These are phyloP conservation scores for Pistacia atlantica DNA, from an alignment of 345 rosid species.

Conservation along the genomic window DNA sequence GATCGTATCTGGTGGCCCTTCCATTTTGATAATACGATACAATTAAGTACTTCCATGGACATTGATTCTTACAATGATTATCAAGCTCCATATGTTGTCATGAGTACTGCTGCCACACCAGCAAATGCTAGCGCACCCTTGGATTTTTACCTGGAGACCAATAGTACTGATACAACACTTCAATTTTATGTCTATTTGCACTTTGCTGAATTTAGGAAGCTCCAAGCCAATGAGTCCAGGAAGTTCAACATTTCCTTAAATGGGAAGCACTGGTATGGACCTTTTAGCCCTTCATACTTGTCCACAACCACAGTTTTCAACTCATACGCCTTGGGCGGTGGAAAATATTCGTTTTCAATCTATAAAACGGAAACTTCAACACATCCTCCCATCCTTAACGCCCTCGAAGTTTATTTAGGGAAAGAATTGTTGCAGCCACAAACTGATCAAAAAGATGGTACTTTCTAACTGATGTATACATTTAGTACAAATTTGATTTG, in stretches of 20 bases:
- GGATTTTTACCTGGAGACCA: not conserved
- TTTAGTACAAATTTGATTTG: too few relatives aligned
- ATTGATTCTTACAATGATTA: not conserved
- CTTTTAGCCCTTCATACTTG: conserved; percentile 23
- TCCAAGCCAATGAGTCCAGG: conserved; percentile 27
- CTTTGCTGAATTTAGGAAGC: conserved; percentile 8
- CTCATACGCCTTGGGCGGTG: not conserved
- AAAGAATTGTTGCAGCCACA: conserved; percentile 8
- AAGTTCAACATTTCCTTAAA: conserved; percentile 23
- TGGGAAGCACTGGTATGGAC: conserved; percentile 18
- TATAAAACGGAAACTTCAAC: conserved; percentile 13
- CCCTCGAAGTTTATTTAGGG: conserved; percentile 22
- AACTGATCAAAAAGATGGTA: conserved; percentile 25
- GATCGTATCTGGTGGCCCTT: not conserved
- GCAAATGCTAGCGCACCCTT: conserved; percentile 2
- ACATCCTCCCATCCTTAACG: conserved; percentile 27
- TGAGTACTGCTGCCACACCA: conserved; percentile 16
- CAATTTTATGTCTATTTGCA: conserved; percentile 19
- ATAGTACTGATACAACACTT: not conserved
- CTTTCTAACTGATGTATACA: not conserved
- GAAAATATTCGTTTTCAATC: conserved; percentile 21
- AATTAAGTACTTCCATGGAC: not conserved
- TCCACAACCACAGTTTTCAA: conserved; percentile 11
- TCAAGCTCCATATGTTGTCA: conserved; percentile 12
- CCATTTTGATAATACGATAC: not conserved